Base-by-base conservation (phyloP, 164 flowering plant species). In the Kingdonia uniflora region DNA sequence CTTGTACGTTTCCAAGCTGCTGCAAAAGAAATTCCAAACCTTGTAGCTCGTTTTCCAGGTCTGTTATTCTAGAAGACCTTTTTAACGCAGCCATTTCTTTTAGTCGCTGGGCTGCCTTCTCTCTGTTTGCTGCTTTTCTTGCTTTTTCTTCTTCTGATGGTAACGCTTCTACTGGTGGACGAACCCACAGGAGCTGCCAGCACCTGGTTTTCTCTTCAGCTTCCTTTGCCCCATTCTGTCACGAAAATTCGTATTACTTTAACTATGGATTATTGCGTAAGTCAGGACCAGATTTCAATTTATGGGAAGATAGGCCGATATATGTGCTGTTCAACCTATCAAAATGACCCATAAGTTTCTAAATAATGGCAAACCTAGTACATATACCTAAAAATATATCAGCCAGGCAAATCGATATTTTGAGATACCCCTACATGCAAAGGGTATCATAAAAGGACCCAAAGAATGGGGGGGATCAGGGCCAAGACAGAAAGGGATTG, bases 81-180 rank as follows among this genome's bases (percentile, higher is more conserved):
- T 84, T 92, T 16, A 90, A 86, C 58, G 92, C 97, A 52, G 97
- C 99, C 97, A 94, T 86, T 64, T 89, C 96, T 58, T 92, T 75
- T 61, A 94, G 68, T 19, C 95, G 73, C 71, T 92, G 95, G 46
- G 91, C 89, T 65, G 84, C 92, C 57, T 73, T 94, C 78, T 94
- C 99, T 67, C 73, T 86, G 57, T 84, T 70, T 54, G 99, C 96
- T 37, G 96, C 96, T 71, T 83, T 94, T 65, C 97, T 80, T 14
- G 99, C 95, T 55, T 86, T 51, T 74, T 92, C 97, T 71, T 89
- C 99, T 65, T 79, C 96, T 14, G 99, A 87, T 47, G 95, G 91
- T 44, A 70, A 75, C 59, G 72, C 88, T 65, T 89, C 97, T 55
- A 44, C 57, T 39, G 87, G 90, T 49, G 82, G 80, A 10, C 96